Base-by-base conservation (phyloP, 2,329 filamentous ascomycete genomes). In the Pseudocercospora macadamiae region DNA sequence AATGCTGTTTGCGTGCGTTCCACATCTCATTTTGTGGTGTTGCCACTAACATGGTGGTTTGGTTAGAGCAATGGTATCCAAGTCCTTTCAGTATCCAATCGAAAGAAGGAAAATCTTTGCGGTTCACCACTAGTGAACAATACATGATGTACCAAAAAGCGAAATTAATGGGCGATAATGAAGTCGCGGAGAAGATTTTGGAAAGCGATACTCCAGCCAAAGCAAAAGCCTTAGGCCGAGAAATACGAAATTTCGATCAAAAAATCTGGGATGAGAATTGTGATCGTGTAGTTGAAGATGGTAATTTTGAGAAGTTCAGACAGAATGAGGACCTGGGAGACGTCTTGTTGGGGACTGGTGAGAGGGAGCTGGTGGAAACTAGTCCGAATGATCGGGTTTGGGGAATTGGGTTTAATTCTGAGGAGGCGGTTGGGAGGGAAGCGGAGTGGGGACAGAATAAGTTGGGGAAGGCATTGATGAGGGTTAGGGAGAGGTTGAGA, bases 101-200 rank as follows among this genome's bases (percentile, higher is more conserved):
- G 26, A 21, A 42, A 37, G 7, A 57, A 36, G 55, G 57, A 52
- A 52, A 52, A 45, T 18, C 53, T 6, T 18, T 18, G 19, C 34
- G n/a, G n/a, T 70, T 65, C 49, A 58, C 60, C n/a, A 68, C 65
- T 2, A 55, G 57, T 18, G 67, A 68, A 54, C 66, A 67, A 44
- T 72, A 68, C 57, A 75, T 75, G 68, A 75, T 75, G 73, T 71
- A 72, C 45, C 69, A 67, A 44, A 75, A 75, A 64, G 71, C 71
- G 7, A 59, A 74, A 4, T 62, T 73, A 25, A 73, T 75, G 57
- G 65, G 66, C 3, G 66, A 71, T 36, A 60, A 64, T 16, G 55
- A 66, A 26, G 65, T 67, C n/a, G 72, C 71, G 4, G 49, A 63
- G 1, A 54, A 65, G 51, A 73, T 72, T 16, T 59, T 72, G 34